phyloP scores from a whole-genome alignment of 768 basidiomycete species.

The Leccinum barrowsii region DNA sequence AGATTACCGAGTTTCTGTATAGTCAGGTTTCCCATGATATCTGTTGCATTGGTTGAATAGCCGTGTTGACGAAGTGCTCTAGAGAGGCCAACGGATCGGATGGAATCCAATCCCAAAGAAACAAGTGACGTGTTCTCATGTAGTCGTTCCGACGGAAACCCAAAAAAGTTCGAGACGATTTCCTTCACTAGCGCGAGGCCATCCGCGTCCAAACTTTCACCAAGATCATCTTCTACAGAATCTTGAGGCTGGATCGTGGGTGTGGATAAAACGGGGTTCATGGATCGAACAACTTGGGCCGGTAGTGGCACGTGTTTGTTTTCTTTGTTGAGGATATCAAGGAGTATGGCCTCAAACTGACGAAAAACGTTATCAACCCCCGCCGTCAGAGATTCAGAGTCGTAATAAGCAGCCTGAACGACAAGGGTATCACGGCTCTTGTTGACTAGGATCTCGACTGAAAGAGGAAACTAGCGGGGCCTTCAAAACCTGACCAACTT shows the following conservation, averaged over 20 bases:
- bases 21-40: slow-evolving; percentile 35
- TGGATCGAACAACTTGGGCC: background rate
- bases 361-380: slow-evolving; percentile 21
- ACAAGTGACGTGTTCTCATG: slow-evolving; percentile 34
- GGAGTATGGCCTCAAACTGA: slow-evolving; percentile 25
- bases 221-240: background rate
- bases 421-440: slow-evolving; percentile 13
- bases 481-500: background rate
- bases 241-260: background rate
- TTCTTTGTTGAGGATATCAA: slow-evolving; percentile 11
- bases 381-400: slow-evolving; percentile 12
- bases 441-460: slow-evolving; percentile 26
- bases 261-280: background rate
- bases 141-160: slow-evolving; percentile 12
- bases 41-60: slow-evolving; percentile 32
- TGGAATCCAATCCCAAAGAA: slow-evolving; percentile 46
- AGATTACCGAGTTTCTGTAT: slow-evolving; percentile 11
- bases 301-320: background rate
- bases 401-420: slow-evolving; percentile 23
- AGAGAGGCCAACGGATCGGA: slow-evolving; percentile 43
- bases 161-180: slow-evolving; percentile 20
- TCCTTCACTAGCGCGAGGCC: slow-evolving; percentile 8
- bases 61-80: slow-evolving; percentile 33
- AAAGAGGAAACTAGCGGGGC: slow-evolving; percentile 20
- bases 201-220: background rate